Percentiles rank a stretch among this genome's conserved stretches.
These are phyloP conservation scores for Amanita molliuscula DNA, from an alignment of 768 basidiomycete genomes.

Conservation along the genomic window DNA sequence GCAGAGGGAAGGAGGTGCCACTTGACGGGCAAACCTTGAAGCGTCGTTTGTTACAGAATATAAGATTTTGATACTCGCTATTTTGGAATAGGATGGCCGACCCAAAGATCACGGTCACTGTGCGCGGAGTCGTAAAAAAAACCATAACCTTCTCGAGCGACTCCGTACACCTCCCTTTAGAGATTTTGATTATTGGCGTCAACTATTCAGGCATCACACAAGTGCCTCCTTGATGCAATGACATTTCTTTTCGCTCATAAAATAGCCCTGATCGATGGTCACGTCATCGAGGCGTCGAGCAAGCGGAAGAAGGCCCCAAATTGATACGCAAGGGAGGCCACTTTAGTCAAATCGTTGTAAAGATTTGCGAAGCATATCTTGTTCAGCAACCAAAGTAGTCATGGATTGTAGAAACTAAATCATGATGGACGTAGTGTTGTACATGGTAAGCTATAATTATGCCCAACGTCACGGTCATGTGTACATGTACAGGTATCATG, in stretches of 20 bases:
- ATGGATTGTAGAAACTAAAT: background rate
- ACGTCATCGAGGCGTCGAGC: slow-evolving; percentile 57
- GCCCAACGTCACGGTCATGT: too few relatives aligned
- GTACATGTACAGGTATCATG: too few relatives aligned
- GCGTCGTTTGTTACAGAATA: slow-evolving; percentile 61
- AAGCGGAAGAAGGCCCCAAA: slow-evolving; percentile 62
- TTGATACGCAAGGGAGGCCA: slow-evolving; percentile 53
- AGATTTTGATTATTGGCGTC: background rate
- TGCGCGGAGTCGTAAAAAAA: slow-evolving; percentile 71
- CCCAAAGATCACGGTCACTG: slow-evolving; percentile 54
- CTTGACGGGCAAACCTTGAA: too few relatives aligned
- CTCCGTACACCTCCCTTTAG: background rate
- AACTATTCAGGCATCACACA: slow-evolving; percentile 46
- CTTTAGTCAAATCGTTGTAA: slow-evolving; percentile 72
- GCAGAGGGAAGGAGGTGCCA: slow-evolving; percentile 16
- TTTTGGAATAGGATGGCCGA: slow-evolving; percentile 41
- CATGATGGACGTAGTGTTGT: too few relatives aligned
- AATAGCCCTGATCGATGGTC: slow-evolving; percentile 62
- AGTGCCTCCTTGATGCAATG: slow-evolving; percentile 66
- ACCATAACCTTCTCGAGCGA: slow-evolving; percentile 51
- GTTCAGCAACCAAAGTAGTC: slow-evolving; percentile 3
- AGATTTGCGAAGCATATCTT: slow-evolving; percentile 17
- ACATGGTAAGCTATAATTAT: too few relatives aligned
- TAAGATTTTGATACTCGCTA: slow-evolving; percentile 17
- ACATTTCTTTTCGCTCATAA: slow-evolving; percentile 54